Base-by-base conservation (phyloP, 495 filamentous ascomycete species). In the Aspergillus diversus region DNA sequence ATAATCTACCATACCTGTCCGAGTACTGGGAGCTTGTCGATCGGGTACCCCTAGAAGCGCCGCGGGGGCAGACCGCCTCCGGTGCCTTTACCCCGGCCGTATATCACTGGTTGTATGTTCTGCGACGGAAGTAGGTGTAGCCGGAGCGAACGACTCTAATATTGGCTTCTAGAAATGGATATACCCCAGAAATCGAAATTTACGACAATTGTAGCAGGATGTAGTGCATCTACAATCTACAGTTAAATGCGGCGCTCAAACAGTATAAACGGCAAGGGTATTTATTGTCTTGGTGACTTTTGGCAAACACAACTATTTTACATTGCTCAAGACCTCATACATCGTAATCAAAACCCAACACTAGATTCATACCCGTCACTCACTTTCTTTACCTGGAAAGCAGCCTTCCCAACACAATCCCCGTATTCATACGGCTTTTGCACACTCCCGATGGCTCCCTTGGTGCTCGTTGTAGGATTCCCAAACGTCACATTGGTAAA, bases 101-200 rank as follows among this genome's bases (percentile, higher is more conserved):
- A 2, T 80, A 73, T 50, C 78, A 80, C 61, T 80, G 78, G 78
- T 17, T 80, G 15, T 80, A 80, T 66, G 67, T 73, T 4, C 52
- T 80, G 33, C 68, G 70, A 33, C 73, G 78, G 5, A 74, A 70
- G 55, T 78, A 60, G 69, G 11, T 33, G 39, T n/a, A 27, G 21
- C 21, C 21, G 21, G 21, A 27, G 21, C 21, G 21, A 27, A 27
- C 21, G 21, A 27, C 2, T 27, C 21, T 27, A 27, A 27, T 27
- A 27, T 27, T 27, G 21, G 21, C 21, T 27, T 27, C 21, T 27
- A 2, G 21, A 27, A 27, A 27, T 27, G 21, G 21, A 27, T 27
- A 27, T 1, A 27, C 21, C 21, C 21, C 2, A 27, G 21, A 27
- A 27, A 27, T 27, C 21, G 21, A 27, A 27, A 27, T 27, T 27